Base-by-base conservation (phyloP, 352 stramenopile species). In the Thraustotheca clavata region DNA sequence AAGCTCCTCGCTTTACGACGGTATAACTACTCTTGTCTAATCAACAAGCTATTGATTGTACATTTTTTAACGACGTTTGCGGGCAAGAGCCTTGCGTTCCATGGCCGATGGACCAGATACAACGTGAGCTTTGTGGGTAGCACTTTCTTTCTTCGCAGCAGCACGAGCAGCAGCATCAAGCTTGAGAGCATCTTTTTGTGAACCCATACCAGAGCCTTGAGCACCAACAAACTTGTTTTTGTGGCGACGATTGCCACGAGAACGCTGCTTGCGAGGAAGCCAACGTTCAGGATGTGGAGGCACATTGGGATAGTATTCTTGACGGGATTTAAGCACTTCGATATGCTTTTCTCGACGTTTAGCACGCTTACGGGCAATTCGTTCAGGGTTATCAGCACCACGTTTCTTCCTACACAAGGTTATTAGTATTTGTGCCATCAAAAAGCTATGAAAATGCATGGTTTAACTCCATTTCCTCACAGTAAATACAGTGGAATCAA, bases 241-340 rank as follows among this genome's bases (percentile, higher is more conserved):
- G 29, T 79, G 80, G 52, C 80, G 80, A 65, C 83, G 83, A 9
- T 80, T 80, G 43, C 78, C 73, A 49, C 88, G 74, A 62, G 81
- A 88, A 31, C 83, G 81, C 74, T 93, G 83, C 67, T 93, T 93
- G 60, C 82, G 80, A n/a, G 83, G 79, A 66, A 93, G 89, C 83
- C 83, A 93, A 49, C 83, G 81, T 70, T 91, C 83, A 18, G 81
- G 81, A 49, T 93, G 80, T 12, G 83, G 83, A 41, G 83, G 86
- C 60, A 92, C 90, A 14, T 68, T 83, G 49, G 79, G 74, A 68
- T 92, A 90, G 71, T 86, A 92, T 74, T 89, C 78, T 16, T 73
- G 69, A 49, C 75, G 79, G 66, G 76, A 62, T 18, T 79, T 81
- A 43, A 93, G 65, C 33, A 77, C 78, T 22, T 73, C 68, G 24